Percentiles rank a stretch among this genome's conserved stretches.
These are phyloP conservation scores for Clavispora santaluciae DNA, from an alignment of 805 yeast species.

Conservation along the genomic window DNA sequence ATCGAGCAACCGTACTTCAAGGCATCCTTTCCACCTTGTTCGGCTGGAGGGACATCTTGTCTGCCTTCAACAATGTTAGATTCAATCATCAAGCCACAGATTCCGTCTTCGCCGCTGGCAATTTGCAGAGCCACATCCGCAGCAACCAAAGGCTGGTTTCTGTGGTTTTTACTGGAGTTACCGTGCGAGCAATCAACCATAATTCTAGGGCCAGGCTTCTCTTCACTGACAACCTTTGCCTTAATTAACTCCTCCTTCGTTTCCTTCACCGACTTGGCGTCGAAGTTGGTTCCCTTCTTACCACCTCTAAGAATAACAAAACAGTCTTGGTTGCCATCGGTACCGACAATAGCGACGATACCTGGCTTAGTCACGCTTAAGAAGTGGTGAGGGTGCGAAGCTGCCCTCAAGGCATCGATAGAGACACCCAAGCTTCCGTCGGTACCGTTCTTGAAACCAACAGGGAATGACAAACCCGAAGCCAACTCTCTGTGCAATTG, in stretches of 20 bases:
- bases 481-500: conserved; percentile 97
- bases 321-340: conserved; percentile 92
- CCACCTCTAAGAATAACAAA: conserved; percentile 96
- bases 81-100: conserved; percentile 96
- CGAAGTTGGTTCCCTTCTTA: conserved; percentile 89
- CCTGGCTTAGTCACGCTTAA: conserved; percentile 98
- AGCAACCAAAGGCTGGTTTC: conserved; percentile 93
- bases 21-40: conserved; percentile 45
- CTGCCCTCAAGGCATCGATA: conserved; percentile 89
- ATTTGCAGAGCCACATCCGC: conserved; percentile 77
- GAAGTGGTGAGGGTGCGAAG: conserved; percentile 89
- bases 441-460: conserved; percentile 98
- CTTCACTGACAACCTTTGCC: conserved; percentile 39
- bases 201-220: conserved; percentile 46
- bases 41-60: conserved; percentile 65
- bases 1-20: conserved; percentile 92
- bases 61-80: conserved; percentile 87
- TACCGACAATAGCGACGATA: conserved; percentile 91
- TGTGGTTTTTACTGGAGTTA: conserved; percentile 89
- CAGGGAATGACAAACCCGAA: conserved; percentile 97
- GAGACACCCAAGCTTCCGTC: conserved; percentile 94
- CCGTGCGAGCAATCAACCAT: conserved; percentile 99
- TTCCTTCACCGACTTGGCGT: conserved; percentile 66
- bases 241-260: conserved; percentile 62
- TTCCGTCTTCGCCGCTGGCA: conserved; percentile 68